Base-by-base conservation (phyloP, 2,329 filamentous ascomycete species). In the Aureobasidium pullulans region DNA sequence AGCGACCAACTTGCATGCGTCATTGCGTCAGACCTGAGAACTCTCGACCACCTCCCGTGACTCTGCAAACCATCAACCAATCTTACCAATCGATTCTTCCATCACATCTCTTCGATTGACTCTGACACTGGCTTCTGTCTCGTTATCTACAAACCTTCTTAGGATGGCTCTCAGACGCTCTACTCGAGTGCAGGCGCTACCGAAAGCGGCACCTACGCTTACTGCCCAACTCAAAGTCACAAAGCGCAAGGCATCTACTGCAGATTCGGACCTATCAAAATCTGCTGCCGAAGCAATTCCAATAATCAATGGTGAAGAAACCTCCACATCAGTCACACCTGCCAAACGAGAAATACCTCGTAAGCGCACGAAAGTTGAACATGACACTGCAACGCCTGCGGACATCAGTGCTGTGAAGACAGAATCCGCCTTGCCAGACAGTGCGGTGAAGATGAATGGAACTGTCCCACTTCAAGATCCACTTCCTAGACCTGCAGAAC, bases 401-500 rank as follows among this genome's bases (percentile, higher is more conserved):
- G 23, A 23, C 23, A 23, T 23, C 23, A 3, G 23, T 23, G 23
- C 23, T 23, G 77, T 81, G 64, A 70, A 74, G 23, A 76, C 73
- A 32, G 61, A 65, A 11, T 69, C 67, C 10, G 61, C 63, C 4
- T 19, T 62, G 44, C 62, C 64, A 50, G 72, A 72, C 62, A 73
- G 69, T 59, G 71, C 71, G 32, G 72, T 71, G 23, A 74, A 76
- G 60, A 70, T 73, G 40, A 71, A 75, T 57, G 72, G 73, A 60
- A 66, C 66, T 28, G 9, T 7, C 11, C 5, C 10, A 3, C 2
- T 13, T 19, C 28, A 13, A 15, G 23, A 52, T 3, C 57, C 65
- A n/a, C 61, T 59, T 1, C 72, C 77, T 54, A 81, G 86, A 28
- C 79, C 87, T 1, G 86, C 84, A 13, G 78, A 85, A 63, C 84